These are phyloP conservation scores for Monosporascus sp. DNA, from an alignment of 2,329 filamentous ascomycete genomes.

Conservation along the genomic window DNA sequence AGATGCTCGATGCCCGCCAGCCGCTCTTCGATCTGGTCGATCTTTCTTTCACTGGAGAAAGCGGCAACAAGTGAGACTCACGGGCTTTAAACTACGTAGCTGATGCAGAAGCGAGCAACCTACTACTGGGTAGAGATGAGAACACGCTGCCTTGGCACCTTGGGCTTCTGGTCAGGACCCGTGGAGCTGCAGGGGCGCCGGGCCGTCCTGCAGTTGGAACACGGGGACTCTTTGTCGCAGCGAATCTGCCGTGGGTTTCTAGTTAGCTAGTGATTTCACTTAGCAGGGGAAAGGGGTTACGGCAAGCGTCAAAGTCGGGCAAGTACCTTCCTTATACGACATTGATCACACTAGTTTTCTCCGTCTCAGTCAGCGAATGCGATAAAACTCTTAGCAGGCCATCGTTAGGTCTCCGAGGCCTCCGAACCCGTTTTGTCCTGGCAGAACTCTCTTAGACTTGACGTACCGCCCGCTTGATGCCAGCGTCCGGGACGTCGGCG, in stretches of 20 bases:
- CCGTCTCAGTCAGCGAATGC: no score
- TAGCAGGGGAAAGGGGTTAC: no score
- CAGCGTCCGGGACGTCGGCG: no score
- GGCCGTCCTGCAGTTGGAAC: background rate
- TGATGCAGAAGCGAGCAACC: background rate
- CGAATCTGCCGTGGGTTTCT: background rate
- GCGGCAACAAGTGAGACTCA: background rate
- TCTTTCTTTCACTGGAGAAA: slow-evolving; percentile 6
- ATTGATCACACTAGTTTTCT: no score
- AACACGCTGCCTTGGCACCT: background rate
- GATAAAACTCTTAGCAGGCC: no score
- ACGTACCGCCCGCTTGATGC: no score
- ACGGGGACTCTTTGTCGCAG: background rate
- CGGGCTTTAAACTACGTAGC: background rate
- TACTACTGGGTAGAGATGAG: background rate
- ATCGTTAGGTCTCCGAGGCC: no score
- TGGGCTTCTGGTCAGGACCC: background rate
- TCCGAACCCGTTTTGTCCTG: no score
- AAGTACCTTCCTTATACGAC: no score
- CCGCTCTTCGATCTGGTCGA: slow-evolving; percentile 28
- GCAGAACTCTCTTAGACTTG: no score
- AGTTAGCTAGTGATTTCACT: no score
- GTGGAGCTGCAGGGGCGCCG: background rate
- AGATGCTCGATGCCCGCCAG: slow-evolving; percentile 24
- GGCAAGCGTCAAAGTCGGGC: no score